Evolutionary conservation across 192 early-diverging fungal species (phyloP).

Genomic region (Rhizophagus clarus): DNA sequence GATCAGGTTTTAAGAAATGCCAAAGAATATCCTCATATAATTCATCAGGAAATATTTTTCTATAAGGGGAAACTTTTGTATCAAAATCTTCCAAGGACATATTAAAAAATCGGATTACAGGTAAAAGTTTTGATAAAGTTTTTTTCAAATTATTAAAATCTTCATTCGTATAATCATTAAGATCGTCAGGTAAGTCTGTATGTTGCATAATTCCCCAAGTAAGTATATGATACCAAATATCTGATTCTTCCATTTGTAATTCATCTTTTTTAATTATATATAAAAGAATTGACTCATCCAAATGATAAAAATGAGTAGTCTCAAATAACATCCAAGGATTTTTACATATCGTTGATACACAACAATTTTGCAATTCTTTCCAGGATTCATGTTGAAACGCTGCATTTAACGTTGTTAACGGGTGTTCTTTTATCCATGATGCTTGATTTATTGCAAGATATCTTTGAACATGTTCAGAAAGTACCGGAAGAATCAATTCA

Average conservation of each 20-base stretch:
- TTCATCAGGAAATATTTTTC: constrained; percentile 23
- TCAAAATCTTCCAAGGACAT: constrained; percentile 19
- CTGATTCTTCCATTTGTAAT: constrained; percentile 25
- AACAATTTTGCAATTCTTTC: constrained; percentile 18
- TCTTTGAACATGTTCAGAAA: constrained; percentile 10
- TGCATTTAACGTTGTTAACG: background rate
- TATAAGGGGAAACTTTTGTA: constrained; percentile 3
- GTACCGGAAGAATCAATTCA: constrained; percentile 8
- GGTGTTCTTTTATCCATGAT: constrained; percentile 11
- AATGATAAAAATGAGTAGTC: constrained; percentile 1
- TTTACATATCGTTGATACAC: constrained; percentile 1
- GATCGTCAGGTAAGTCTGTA: background rate
- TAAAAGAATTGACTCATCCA: constrained; percentile 6
- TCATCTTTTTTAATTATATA: background rate
- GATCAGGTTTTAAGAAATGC: constrained; percentile 3
- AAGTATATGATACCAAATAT: constrained; percentile 29
- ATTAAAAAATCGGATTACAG: constrained; percentile 21
- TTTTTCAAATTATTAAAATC: constrained; percentile 7
- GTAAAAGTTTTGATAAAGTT: constrained; percentile 3
- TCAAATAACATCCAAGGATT: constrained; percentile 12
- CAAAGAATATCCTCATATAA: constrained; percentile 21
- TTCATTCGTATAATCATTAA: background rate
- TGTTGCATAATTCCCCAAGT: constrained; percentile 25
- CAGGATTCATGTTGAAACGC: background rate
- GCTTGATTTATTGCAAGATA: constrained; percentile 8